These are phyloP conservation scores for Claviceps cyperi DNA, from an alignment of 2,329 filamentous ascomycete species.

Conservation along the genomic window DNA sequence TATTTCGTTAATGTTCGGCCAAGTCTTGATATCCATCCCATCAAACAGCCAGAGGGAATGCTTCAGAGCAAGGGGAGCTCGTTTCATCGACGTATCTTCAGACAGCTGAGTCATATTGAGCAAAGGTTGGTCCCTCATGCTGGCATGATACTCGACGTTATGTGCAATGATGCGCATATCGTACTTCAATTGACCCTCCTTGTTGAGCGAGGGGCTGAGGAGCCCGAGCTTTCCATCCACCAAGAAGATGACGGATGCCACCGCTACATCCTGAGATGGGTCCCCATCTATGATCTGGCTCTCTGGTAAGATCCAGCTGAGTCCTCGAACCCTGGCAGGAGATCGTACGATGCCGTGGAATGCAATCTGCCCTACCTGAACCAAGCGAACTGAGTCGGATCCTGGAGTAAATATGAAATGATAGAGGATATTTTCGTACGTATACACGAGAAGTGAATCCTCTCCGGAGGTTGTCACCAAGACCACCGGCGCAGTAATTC, in stretches of 20 bases:
- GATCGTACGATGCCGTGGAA: constrained; percentile 94
- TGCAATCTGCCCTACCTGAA: constrained; percentile 94
- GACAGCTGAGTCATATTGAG: constrained; percentile 17
- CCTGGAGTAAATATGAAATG: constrained; percentile 78
- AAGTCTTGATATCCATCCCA: constrained; percentile 69
- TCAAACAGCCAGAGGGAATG: constrained; percentile 95
- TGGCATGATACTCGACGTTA: constrained; percentile 87
- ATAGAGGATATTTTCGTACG: constrained; percentile 88
- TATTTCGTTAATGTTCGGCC: constrained; percentile 79
- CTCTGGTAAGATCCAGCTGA: constrained; percentile 93
- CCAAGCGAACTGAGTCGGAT: constrained; percentile 55
- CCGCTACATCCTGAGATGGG: constrained; percentile 85
- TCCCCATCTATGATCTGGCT: constrained; percentile 80
- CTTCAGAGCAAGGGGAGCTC: constrained; percentile 39
- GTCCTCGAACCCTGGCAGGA: constrained; percentile 76
- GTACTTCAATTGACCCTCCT: constrained; percentile 78
- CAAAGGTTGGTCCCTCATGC: constrained; percentile 71
- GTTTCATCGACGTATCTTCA: constrained; percentile 12
- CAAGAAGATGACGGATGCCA: constrained; percentile 88
- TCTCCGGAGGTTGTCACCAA: constrained; percentile 79
- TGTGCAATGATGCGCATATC: constrained; percentile 96
- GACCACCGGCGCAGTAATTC: constrained; percentile 73
- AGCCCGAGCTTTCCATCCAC: constrained; percentile 94
- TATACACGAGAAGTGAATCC: constrained; percentile 91
- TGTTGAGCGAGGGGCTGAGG: constrained; percentile 72